Conservation (phyloP, 2,329 filamentous ascomycete species). For the Kalmusia sp. region DNA sequence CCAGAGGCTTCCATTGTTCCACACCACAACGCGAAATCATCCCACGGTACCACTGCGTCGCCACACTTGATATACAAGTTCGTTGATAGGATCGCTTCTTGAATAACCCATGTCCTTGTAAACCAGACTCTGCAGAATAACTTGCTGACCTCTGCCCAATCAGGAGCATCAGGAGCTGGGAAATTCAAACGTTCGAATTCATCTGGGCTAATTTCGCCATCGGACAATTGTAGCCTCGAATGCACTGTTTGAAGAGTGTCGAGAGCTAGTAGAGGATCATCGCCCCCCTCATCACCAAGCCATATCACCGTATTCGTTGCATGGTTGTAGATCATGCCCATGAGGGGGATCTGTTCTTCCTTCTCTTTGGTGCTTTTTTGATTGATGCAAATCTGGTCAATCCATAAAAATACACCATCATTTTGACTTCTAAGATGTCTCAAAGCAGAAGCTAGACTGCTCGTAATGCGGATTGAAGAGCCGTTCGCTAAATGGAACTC, state of each 20-base stretch:
- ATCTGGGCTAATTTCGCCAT: conserved; percentile 17
- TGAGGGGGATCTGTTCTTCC: conserved; percentile 31
- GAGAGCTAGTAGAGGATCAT: conserved; percentile 23
- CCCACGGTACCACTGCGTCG: conserved; percentile 21
- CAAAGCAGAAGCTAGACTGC: conserved; percentile 25
- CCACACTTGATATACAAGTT: conserved; percentile 26
- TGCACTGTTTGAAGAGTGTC: conserved; percentile 21
- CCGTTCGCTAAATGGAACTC: conserved; percentile 15
- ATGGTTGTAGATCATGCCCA: conserved; percentile 31
- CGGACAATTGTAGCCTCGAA: conserved; percentile 20
- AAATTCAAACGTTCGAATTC: conserved; percentile 26
- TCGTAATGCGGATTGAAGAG: conserved; percentile 20
- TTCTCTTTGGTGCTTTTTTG: conserved; percentile 30
- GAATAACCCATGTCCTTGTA: conserved; percentile 32
- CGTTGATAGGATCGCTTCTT: conserved; percentile 29
- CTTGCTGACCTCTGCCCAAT: conserved; percentile 24
- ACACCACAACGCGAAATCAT: conserved; percentile 30
- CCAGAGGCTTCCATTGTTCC: conserved; percentile 15
- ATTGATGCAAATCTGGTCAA: conserved; percentile 16
- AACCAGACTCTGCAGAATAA: conserved; percentile 29
- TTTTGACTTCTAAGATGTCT: conserved; percentile 18
- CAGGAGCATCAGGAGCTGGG: conserved; percentile 13
- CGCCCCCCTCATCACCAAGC: conserved; percentile 28
- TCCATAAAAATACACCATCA: conserved; percentile 30
- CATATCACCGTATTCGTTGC: conserved; percentile 37